A percentile compares a stretch with the other conserved stretches of the same genome.
These are phyloP conservation scores for Closterium sp. DNA, from an alignment of 139 green algal genomes.

Conservation along the genomic window DNA sequence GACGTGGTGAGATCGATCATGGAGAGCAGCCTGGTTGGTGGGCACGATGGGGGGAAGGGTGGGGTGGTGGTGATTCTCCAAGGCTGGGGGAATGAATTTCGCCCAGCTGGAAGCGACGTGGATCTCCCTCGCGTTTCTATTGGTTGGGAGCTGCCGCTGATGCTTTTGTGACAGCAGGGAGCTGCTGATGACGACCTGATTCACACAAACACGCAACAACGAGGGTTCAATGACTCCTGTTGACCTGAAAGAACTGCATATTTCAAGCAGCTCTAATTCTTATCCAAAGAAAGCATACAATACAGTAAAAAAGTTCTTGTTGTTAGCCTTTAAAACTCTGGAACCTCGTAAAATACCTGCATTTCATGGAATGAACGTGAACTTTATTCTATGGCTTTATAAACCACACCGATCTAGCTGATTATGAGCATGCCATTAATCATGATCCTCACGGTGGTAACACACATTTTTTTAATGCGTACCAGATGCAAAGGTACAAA, in stretches of 20 bases:
- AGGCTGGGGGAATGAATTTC: neutral
- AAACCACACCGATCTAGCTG: no score
- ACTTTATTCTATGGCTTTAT: no score
- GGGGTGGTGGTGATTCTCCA: neutral
- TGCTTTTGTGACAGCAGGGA: neutral
- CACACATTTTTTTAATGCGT: no score
- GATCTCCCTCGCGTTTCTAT: neutral
- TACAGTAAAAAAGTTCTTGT: no score
- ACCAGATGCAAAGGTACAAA: no score
- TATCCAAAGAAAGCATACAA: neutral
- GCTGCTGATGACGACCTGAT: neutral
- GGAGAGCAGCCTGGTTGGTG: neutral
- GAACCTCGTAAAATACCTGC: no score
- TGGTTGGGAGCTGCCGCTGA: neutral
- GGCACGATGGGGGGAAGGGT: no score
- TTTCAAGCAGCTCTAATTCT: neutral
- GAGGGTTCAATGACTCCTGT: neutral
- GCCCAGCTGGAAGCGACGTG: no score
- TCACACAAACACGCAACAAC: neutral
- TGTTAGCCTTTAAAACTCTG: no score
- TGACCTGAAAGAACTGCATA: neutral
- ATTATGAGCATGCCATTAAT: no score
- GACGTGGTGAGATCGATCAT: neutral
- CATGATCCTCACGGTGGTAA: no score
- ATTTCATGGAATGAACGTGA: no score